Evolutionary conservation across 1,284 basidiomycete species (phyloP), one percentile per base, ranked within the genome.

Genomic region (Schizopora paradoxa): DNA sequence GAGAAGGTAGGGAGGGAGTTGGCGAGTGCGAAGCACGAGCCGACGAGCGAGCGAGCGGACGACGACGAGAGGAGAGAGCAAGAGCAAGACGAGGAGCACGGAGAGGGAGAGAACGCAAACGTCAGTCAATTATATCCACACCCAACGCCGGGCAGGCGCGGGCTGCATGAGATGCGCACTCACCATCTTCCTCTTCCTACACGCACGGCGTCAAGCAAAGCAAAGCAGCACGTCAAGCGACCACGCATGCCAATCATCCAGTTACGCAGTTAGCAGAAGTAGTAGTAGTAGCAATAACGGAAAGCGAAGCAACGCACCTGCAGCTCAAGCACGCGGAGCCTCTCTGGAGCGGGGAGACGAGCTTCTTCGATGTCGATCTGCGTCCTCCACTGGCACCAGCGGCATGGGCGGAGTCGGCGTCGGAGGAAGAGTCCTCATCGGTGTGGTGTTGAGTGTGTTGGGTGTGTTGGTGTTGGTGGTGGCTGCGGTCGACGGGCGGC

Each of bases 301-400:
- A 25, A 23, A 23, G 23, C 22, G 33, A 41, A 4, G 34, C 5
- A 23, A 58, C 72, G 54, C 52, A 75, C 72, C 73, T 63, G 59
- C 77, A 79, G 51, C 70, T 73, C 14, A 79, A 64, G 58, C 77
- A 80, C 10, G 77, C 77, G 41, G 73, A 70, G 42, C 77, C 77
- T 54, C 77, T 68, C 57, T 75, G 73, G 11, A 80, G 65, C 33
- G 72, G 66, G 29, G 61, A 58, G 13, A 39, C 50, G 14, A 41
- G 41, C 42, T 51, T 56, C 22, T 45, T 38, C 29, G 44, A 22
- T 22, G 29, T n/a, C n/a, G n/a, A n/a, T n/a, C n/a, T n/a, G n/a
- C n/a, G n/a, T n/a, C n/a, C n/a, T n/a, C n/a, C n/a, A 18, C n/a
- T n/a, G n/a, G n/a, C n/a, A n/a, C n/a, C 11, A 21, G 35, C 11